Percentiles rank a stretch among this genome's conserved stretches.
These are phyloP conservation scores for Pulveroboletus sp. DNA, from an alignment of 768 basidiomycete species.

Conservation along the genomic window DNA sequence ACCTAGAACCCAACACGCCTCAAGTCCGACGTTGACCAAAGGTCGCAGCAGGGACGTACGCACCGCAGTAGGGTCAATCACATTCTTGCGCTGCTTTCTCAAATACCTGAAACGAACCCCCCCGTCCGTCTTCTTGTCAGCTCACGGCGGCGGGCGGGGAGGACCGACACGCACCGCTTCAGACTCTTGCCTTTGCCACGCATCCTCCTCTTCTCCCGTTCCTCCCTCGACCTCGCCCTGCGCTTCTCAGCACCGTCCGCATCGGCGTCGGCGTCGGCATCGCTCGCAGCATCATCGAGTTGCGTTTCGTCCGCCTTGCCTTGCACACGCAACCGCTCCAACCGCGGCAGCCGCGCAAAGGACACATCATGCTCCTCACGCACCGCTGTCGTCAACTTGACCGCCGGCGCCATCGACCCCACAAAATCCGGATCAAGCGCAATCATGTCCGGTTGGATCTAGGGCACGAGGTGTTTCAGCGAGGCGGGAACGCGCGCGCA, in stretches of 20 bases:
- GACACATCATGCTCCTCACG: slow-evolving; percentile 47
- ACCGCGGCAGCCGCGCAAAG: slow-evolving; percentile 69
- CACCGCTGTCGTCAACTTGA: slow-evolving; percentile 51
- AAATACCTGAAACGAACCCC: slow-evolving; percentile 43
- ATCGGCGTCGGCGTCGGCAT: slow-evolving; percentile 23
- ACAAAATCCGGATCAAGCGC: slow-evolving; percentile 74
- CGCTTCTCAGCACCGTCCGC: slow-evolving; percentile 28
- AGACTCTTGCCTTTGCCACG: slow-evolving; percentile 83
- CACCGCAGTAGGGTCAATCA: slow-evolving; percentile 79
- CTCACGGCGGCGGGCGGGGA: no score
- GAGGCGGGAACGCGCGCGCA: background rate
- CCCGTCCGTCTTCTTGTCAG: background rate
- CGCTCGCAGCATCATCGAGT: slow-evolving; percentile 35
- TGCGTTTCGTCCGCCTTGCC: slow-evolving; percentile 74
- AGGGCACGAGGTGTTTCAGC: background rate
- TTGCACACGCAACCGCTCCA: slow-evolving; percentile 55
- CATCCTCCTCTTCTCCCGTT: slow-evolving; percentile 71
- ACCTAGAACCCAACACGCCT: slow-evolving; percentile 27
- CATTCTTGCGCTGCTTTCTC: slow-evolving; percentile 91
- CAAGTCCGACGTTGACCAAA: background rate
- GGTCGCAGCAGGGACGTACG: slow-evolving; percentile 15
- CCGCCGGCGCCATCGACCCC: slow-evolving; percentile 60
- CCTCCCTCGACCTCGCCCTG: slow-evolving; percentile 7
- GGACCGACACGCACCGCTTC: slow-evolving; percentile 50
- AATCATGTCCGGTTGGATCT: slow-evolving; percentile 94